A percentile compares a stretch with the other conserved stretches of the same genome.
Conservation (phyloP, 768 basidiomycete species). For the Auriscalpium microsporum region DNA sequence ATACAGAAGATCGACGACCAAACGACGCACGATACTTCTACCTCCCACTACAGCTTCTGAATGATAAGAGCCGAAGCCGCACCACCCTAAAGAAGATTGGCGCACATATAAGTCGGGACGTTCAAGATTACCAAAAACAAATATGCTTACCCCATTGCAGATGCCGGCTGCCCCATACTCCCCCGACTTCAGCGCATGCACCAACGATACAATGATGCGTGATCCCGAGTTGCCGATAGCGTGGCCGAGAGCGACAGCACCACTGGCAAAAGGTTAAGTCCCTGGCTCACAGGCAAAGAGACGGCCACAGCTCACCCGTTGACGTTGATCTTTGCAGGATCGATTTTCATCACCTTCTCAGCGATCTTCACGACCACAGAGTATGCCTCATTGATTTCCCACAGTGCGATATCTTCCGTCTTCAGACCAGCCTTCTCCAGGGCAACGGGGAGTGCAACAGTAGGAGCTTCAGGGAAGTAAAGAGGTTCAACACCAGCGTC, state of each 20-base stretch:
- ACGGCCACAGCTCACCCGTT: slow-evolving; percentile 52
- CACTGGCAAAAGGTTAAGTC: slow-evolving; percentile 39
- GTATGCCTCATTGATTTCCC: slow-evolving; percentile 98
- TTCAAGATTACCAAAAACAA: background rate
- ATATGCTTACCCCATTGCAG: slow-evolving; percentile 82
- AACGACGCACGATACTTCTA: background rate
- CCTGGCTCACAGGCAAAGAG: slow-evolving; percentile 2
- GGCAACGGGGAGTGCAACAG: slow-evolving; percentile 83
- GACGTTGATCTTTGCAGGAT: slow-evolving; percentile 83
- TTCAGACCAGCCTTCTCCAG: slow-evolving; percentile 81
- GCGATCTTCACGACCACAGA: slow-evolving; percentile 87
- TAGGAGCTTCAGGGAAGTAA: slow-evolving; percentile 94
- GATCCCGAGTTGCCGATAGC: slow-evolving; percentile 95
- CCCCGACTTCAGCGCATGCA: slow-evolving; percentile 85
- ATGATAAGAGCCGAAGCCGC: slow-evolving; percentile 88
- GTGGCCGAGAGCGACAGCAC: slow-evolving; percentile 93
- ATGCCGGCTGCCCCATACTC: slow-evolving; percentile 94
- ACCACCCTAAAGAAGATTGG: slow-evolving; percentile 54
- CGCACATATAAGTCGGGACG: slow-evolving; percentile 7
- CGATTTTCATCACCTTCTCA: slow-evolving; percentile 79
- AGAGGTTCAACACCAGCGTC: slow-evolving; percentile 96
- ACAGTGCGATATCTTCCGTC: slow-evolving; percentile 77
- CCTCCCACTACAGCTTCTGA: slow-evolving; percentile 53
- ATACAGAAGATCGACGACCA: background rate
- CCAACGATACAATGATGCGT: slow-evolving; percentile 87